Percentiles rank a stretch among this genome's conserved stretches.
phyloP scores from a whole-genome alignment of 2,329 filamentous ascomycete genomes.

The Zasmidium cellare region DNA sequence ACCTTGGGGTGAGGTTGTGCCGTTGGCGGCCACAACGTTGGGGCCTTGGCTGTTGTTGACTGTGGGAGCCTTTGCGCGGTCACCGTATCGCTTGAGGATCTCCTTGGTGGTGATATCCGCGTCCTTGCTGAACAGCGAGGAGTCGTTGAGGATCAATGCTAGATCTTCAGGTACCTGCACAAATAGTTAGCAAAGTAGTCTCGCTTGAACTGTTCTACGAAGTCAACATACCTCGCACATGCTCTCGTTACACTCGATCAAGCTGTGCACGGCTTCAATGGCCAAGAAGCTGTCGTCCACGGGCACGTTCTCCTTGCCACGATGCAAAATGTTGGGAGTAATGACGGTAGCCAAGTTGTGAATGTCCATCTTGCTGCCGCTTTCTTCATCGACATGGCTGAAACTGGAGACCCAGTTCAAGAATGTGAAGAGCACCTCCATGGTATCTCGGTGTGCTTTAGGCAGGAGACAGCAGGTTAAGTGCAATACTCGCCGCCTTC shows the following conservation, averaged over 20 bases:
- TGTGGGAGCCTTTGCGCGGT: constrained; percentile 65
- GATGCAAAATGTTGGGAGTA: constrained; percentile 83
- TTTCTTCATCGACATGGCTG: constrained; percentile 94
- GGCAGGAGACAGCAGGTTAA: constrained; percentile 89
- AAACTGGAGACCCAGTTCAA: constrained; percentile 97
- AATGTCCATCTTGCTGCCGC: constrained; percentile 97
- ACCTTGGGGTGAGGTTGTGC: constrained; percentile 41
- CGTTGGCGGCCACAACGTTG: constrained; percentile 18
- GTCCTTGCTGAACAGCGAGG: constrained; percentile 74
- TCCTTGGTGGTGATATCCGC: constrained; percentile 95
- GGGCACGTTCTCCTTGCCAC: constrained; percentile 31
- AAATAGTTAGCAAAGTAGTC: constrained; percentile 26
- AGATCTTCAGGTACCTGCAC: constrained; percentile 87
- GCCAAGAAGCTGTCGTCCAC: constrained; percentile 86
- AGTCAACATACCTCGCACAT: constrained; percentile 88
- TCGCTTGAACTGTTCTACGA: too few species aligned
- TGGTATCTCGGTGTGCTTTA: constrained; percentile 86
- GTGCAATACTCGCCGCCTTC: constrained; percentile 81
- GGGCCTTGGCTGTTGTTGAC: constrained; percentile 36
- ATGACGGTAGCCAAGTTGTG: constrained; percentile 97
- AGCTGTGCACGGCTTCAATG: constrained; percentile 85
- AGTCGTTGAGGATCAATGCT: constrained; percentile 80
- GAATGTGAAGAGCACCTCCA: constrained; percentile 95
- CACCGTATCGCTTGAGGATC: constrained; percentile 89
- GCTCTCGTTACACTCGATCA: constrained; percentile 91